These are phyloP conservation scores for Tetragonia tetragonoides DNA, from an alignment of 148 eudicot species.

Conservation along the genomic window DNA sequence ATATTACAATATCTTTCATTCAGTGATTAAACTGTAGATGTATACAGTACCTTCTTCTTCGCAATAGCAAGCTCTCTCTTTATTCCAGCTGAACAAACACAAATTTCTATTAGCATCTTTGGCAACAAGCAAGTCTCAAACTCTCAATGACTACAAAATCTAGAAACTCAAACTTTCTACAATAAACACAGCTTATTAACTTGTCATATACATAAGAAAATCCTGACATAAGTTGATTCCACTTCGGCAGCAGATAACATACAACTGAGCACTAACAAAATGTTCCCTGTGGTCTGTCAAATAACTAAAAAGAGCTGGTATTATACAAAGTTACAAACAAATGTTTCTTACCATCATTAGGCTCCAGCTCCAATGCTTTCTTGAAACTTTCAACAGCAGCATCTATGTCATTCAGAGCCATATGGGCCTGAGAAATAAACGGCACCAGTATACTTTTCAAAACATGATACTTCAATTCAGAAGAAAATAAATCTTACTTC, in stretches of 20 bases:
- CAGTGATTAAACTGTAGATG: background rate
- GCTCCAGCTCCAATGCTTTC: constrained; percentile 80
- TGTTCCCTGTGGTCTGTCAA: background rate
- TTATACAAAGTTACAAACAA: background rate
- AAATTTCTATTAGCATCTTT: background rate
- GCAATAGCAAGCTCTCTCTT: constrained; percentile 69
- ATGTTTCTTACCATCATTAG: constrained; percentile 64
- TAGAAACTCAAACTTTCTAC: background rate
- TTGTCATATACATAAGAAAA: background rate
- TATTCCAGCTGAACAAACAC: constrained; percentile 56
- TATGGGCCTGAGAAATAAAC: constrained; percentile 53
- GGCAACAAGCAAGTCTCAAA: constrained; percentile 4
- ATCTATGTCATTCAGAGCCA: constrained; percentile 88
- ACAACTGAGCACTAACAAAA: background rate
- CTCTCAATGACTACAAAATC: background rate
- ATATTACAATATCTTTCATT: background rate
- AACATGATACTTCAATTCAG: constrained; percentile 2
- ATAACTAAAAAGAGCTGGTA: background rate
- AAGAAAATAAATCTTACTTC: background rate
- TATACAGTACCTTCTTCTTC: constrained; percentile 56
- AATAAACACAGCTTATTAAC: background rate
- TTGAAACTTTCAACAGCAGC: constrained; percentile 78
- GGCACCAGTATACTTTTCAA: background rate
- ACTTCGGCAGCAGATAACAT: background rate
- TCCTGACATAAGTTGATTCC: background rate